Evolutionary conservation across 306 rosid species (phyloP), one percentile per base, ranked within the genome.

Genomic region (Fagus crenata): DNA sequence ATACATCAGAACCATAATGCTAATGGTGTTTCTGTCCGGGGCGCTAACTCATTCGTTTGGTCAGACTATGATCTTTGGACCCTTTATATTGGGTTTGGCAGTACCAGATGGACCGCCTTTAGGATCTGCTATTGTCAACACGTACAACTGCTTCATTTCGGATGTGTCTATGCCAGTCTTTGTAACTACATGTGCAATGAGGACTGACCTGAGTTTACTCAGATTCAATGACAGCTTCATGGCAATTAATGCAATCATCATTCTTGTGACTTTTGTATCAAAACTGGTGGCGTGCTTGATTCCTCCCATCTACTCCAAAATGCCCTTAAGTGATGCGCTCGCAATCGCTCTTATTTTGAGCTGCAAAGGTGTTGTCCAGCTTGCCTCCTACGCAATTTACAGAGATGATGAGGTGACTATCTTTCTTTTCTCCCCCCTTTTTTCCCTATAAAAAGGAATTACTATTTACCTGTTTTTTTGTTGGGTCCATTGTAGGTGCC

Each of bases 41-140:
- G 35, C 55, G 11, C 0, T 78, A 17, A 17, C 91, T 1, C 8
- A 75, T 54, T 0, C 6, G 0, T 70, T 79, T 31, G 67, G 68
- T 13, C 91, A 86, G 55, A 53, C 74, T 5, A 78, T 86, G 17
- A 1, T 61, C 1, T 65, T 85, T 2, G 96, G 97, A 8, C 90
- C 90, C 67, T 79, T 82, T 36, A 22, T 92, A 12, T 68, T 92
- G 28, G 97, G 97, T 2, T 54, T 92, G 72, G 73, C 86, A 3
- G 86, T 90, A 22, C 93, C 92, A 0, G 91, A 85, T 59, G 96
- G 97, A 49, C 91, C 90, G 9, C 93, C 92, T 0, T 55, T 87
- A 37, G 96, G 93, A 36, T 86, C 89, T 5, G 85, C 92, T 2
- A 37, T 92, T 46, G 87, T 89, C 31, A 81, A 85, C 17, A 88